phyloP scores from a whole-genome alignment of 495 filamentous ascomycete genomes.

The Paragyromitra xinjiangensis region DNA sequence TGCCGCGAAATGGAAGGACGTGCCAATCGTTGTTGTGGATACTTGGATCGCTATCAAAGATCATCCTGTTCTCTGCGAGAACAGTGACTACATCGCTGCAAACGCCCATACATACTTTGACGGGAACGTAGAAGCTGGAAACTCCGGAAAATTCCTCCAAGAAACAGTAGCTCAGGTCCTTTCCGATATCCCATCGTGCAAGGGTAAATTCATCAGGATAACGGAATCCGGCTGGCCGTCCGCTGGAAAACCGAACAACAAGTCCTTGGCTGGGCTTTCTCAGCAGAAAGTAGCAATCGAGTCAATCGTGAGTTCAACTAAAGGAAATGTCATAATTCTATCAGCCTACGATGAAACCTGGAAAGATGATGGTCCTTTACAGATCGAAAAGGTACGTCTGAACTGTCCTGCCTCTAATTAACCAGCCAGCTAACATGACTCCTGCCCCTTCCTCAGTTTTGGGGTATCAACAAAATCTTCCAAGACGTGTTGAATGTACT shows the following conservation, averaged over 20 bases:
- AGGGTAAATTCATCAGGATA: slow-evolving; percentile 27
- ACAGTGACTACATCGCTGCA: slow-evolving; percentile 77
- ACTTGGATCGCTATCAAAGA: slow-evolving; percentile 71
- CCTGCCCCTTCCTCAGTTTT: slow-evolving; percentile 6
- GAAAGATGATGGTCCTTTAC: slow-evolving; percentile 11
- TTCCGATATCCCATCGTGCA: not conserved
- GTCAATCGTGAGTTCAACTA: slow-evolving; percentile 2
- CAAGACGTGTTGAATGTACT: slow-evolving; percentile 7
- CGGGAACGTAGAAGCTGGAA: slow-evolving; percentile 63
- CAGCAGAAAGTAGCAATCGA: slow-evolving; percentile 19
- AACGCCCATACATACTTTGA: slow-evolving; percentile 87
- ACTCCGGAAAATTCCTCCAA: slow-evolving; percentile 71
- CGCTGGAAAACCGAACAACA: slow-evolving; percentile 10
- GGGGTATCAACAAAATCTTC: slow-evolving; percentile 8
- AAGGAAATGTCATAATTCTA: slow-evolving; percentile 8
- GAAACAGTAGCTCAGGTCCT: not conserved
- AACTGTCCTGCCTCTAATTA: not conserved
- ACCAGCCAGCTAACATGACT: not conserved
- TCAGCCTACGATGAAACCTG: slow-evolving; percentile 23
- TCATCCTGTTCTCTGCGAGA: slow-evolving; percentile 74
- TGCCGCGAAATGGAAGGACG: slow-evolving; percentile 63
- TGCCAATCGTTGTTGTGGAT: slow-evolving; percentile 79
- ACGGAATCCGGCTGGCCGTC: slow-evolving; percentile 33
- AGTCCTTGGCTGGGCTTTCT: not conserved
- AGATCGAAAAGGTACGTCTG: slow-evolving; percentile 17